Evolutionary conservation across 371 early-diverging fungal species (phyloP).

Genomic region (Actinomortierella wolfii): DNA sequence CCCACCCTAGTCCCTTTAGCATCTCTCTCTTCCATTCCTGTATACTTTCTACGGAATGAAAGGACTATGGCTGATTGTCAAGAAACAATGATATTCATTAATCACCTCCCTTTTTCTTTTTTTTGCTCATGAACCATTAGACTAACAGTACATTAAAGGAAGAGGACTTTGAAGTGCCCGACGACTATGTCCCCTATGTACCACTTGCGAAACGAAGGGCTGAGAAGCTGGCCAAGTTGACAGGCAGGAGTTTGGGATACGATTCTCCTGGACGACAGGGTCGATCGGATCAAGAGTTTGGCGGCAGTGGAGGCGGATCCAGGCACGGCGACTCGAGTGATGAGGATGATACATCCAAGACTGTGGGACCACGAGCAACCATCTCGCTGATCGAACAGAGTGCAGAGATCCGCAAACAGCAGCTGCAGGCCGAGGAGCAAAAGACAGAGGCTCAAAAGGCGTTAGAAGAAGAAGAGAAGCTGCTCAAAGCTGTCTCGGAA

Average conservation of each 20-base stretch:
- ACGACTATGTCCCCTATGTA: conserved; percentile 81
- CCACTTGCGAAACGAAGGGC: conserved; percentile 77
- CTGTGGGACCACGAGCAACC: conserved; percentile 65
- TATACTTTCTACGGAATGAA: too few relatives aligned
- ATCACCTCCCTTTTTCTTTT: too few relatives aligned
- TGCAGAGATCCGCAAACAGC: conserved; percentile 70
- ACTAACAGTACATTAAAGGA: background rate
- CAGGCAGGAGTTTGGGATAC: conserved; percentile 50
- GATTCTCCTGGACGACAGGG: conserved; percentile 42
- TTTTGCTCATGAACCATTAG: too few relatives aligned
- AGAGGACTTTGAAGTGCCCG: conserved; percentile 37
- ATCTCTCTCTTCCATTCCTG: too few relatives aligned
- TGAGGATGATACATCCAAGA: conserved; percentile 47
- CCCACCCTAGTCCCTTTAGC: too few relatives aligned
- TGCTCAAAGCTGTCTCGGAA: conserved; percentile 82
- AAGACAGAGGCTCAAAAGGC: conserved; percentile 84
- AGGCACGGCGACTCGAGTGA: conserved; percentile 29
- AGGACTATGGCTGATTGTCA: too few relatives aligned
- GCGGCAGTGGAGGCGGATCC: conserved; percentile 7
- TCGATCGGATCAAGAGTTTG: conserved; percentile 1
- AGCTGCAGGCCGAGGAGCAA: conserved; percentile 54
- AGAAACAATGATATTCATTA: too few relatives aligned
- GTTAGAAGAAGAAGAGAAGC: conserved; percentile 80
- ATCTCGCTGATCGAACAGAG: conserved; percentile 87
- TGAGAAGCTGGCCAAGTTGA: conserved; percentile 58